Evolutionary conservation across 2,329 filamentous ascomycete species (phyloP).

Genomic region (Arthrobotrys sphaeroides): DNA sequence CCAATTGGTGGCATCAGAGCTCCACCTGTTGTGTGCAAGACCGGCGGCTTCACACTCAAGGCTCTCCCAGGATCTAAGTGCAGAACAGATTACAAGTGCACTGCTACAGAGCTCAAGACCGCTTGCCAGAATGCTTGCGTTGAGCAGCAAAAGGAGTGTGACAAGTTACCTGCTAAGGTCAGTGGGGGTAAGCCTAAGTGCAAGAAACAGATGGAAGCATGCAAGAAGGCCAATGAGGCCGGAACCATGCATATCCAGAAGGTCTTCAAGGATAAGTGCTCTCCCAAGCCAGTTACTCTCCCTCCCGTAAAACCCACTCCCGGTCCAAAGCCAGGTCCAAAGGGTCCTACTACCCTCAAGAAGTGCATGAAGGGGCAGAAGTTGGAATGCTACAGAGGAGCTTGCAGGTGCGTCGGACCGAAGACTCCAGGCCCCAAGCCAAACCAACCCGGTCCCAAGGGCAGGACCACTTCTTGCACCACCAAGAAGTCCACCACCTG

Average conservation of each 20-base stretch:
- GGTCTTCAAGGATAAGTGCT: background rate
- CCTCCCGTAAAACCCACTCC: too few relatives aligned
- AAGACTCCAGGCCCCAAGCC: background rate
- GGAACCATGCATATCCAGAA: background rate
- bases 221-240: background rate
- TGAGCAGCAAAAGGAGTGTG: slow-evolving; percentile 13
- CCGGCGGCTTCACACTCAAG: slow-evolving; percentile 8
- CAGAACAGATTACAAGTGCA: slow-evolving; percentile 23
- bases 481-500: background rate
- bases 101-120: background rate
- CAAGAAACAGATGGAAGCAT: background rate
- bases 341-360: too few relatives aligned
- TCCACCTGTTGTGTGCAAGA: background rate
- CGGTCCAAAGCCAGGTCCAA: too few relatives aligned
- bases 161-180: background rate
- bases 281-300: background rate
- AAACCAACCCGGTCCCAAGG: too few relatives aligned
- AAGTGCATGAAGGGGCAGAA: too few relatives aligned
- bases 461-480: background rate
- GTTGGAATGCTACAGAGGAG: too few relatives aligned
- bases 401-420: background rate
- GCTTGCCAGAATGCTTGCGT: slow-evolving; percentile 25
- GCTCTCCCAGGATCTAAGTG: slow-evolving; percentile 8
- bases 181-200: slow-evolving; percentile 12
- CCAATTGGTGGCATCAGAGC: background rate